These are phyloP conservation scores for Leishmania braziliensis DNA, from an alignment of 208 protist species.

Conservation along the genomic window DNA sequence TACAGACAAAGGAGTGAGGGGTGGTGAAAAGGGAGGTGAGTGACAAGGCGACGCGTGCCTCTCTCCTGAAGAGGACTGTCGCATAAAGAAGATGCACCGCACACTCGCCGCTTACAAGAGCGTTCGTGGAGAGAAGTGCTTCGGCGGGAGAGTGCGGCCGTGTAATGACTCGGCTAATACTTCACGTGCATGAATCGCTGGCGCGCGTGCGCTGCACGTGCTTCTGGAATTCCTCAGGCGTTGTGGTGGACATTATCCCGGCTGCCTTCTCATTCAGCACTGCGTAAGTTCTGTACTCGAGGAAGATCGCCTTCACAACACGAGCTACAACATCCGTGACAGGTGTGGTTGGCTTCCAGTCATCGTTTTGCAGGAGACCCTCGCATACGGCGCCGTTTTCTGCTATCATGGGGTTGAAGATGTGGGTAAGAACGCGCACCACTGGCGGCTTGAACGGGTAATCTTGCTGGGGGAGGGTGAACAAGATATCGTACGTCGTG, in stretches of 20 bases:
- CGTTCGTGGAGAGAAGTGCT: neutral
- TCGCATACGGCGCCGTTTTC: slow-evolving; percentile 54
- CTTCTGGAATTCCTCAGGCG: slow-evolving; percentile 35
- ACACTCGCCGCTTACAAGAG: neutral
- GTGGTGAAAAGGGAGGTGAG: neutral
- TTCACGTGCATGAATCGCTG: neutral
- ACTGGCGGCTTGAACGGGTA: slow-evolving; percentile 70
- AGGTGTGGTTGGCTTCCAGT: slow-evolving; percentile 52
- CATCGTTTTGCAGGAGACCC: slow-evolving; percentile 33
- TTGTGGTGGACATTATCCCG: slow-evolving; percentile 3
- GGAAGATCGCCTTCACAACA: slow-evolving; percentile 51
- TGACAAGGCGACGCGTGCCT: neutral
- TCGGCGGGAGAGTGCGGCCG: too few relatives aligned
- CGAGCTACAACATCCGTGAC: slow-evolving; percentile 34
- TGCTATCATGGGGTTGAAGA: slow-evolving; percentile 69
- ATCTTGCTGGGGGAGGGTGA: slow-evolving; percentile 38
- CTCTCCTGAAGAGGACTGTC: neutral
- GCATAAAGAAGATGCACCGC: neutral
- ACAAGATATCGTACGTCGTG: slow-evolving; percentile 43
- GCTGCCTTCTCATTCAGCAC: slow-evolving; percentile 53
- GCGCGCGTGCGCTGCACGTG: slow-evolving; percentile 23
- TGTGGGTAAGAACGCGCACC: slow-evolving; percentile 48
- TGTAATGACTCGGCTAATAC: neutral
- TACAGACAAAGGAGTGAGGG: neutral
- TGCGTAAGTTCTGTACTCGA: slow-evolving; percentile 34